Evolutionary conservation across 75 land plant genomes (phyloP), one percentile per base, ranked within the genome.

Genomic region (Chamaecyparis obtusa): DNA sequence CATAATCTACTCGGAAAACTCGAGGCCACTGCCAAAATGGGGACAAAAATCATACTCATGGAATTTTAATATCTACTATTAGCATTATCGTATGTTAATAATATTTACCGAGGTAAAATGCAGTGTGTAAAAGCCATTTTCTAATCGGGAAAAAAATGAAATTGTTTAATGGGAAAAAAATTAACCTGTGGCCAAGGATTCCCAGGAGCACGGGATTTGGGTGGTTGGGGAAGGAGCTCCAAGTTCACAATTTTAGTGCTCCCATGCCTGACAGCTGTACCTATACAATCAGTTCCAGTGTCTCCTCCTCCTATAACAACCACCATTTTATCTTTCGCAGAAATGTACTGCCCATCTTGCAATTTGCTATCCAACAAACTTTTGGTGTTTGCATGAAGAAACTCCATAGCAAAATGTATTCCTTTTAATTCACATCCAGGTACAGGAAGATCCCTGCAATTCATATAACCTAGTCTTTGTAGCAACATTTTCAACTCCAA

Each of bases 151-250:
- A 82, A 43, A 43, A 44, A 87, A 77, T 44, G 39, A 35, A 0
- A 5, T 74, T 75, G 13, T 74, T 85, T 82, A 77, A 69, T 27
- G 44, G 30, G 17, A 35, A 77, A 24, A 57, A 76, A 72, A 36
- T 49, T n/a, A 83, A 97, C 99, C 96, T 98, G 99, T 6, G 99
- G 99, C 99, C 99, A 98, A 84, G 99, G 99, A 87, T 98, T 98
- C n/a, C 95, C 97, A 5, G 97, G 91, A 51, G 97, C 96, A 85
- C 99, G 90, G 30, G 89, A 88, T 33, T 80, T 80, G 83, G 99
- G 99, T 35, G 99, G 99, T 88, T 94, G 76, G 39, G 99, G 96
- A 54, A 97, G 94, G 55, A 98, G 95, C 92, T 98, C 99, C 54
- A 98, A 85, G 88, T 98, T 98, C 67, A 95, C 91, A 86, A 97